Conservation (phyloP, 1,284 basidiomycete species). For the Puccinia brachypodii region DNA sequence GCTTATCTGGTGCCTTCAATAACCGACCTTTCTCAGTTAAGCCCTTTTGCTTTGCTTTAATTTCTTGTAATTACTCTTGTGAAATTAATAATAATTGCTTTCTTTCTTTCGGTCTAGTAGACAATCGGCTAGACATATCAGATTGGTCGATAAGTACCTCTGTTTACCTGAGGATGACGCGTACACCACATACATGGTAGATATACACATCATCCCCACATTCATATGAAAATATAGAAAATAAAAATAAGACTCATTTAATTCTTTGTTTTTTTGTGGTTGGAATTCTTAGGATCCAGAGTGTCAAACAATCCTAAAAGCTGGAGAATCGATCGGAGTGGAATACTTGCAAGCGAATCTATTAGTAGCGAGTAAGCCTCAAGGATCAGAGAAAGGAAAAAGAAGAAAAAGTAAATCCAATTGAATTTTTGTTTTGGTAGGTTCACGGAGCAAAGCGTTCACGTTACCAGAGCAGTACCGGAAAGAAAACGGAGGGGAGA, state of each 20-base stretch:
- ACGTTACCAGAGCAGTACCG: slow-evolving; percentile 31
- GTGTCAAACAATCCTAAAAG: slow-evolving; percentile 49
- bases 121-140: slow-evolving; percentile 44
- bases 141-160: slow-evolving; percentile 48
- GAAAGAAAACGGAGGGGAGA: neutral
- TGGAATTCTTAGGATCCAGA: slow-evolving; percentile 43
- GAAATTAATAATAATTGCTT: neutral
- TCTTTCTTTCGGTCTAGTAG: neutral
- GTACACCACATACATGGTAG: slow-evolving; percentile 49
- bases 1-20: slow-evolving; percentile 39
- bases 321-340: slow-evolving; percentile 47
- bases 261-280: neutral
- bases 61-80: neutral
- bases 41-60: neutral
- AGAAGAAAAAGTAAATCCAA: neutral
- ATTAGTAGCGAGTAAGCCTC: slow-evolving; percentile 36
- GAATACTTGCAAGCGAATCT: slow-evolving; percentile 52
- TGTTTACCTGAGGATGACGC: slow-evolving; percentile 49
- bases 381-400: neutral
- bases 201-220: neutral
- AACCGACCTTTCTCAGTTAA: slow-evolving; percentile 38
- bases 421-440: neutral
- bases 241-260: neutral
- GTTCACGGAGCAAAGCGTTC: slow-evolving; percentile 44
- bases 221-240: neutral